Percentiles rank a stretch among this genome's conserved stretches.
Evolutionary conservation across 139 green algal species (phyloP).

Genomic region (Chlorella sorokiniana): DNA sequence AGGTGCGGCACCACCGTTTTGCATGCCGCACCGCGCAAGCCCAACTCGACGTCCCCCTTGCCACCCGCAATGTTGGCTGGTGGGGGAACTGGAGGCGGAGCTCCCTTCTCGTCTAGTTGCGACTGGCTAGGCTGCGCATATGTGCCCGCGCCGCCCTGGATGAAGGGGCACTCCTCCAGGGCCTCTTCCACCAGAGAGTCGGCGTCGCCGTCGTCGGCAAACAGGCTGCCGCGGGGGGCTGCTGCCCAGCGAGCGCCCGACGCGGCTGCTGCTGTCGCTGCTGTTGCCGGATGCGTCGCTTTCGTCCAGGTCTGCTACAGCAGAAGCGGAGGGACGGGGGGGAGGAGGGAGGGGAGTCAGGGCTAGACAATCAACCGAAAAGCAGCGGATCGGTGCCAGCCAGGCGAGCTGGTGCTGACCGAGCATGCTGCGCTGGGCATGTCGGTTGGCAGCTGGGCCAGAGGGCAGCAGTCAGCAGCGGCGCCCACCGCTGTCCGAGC

Average conservation of each 20-base stretch:
- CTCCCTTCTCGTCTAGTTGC: no score
- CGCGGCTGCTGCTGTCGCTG: neutral
- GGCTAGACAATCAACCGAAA: neutral
- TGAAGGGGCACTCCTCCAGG: neutral
- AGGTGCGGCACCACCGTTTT: neutral
- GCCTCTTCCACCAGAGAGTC: neutral
- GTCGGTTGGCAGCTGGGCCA: neutral
- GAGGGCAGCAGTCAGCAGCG: neutral
- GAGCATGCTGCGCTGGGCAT: no score
- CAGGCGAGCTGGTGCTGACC: neutral
- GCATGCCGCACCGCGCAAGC: neutral
- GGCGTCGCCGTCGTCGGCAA: neutral
- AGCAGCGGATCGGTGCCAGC: neutral
- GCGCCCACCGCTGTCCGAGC: neutral
- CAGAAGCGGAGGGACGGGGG: neutral
- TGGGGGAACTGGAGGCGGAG: no score
- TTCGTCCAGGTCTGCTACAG: neutral
- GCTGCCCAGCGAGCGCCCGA: neutral
- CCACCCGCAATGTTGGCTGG: neutral
- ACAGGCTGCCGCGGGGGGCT: neutral
- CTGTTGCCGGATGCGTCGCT: neutral
- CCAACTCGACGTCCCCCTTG: slow-evolving; percentile 11
- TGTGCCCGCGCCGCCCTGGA: neutral
- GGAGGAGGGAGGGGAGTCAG: no score
- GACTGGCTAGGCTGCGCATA: no score